Base-by-base conservation (phyloP, 768 basidiomycete species). In the Kwoniella shandongensis region DNA sequence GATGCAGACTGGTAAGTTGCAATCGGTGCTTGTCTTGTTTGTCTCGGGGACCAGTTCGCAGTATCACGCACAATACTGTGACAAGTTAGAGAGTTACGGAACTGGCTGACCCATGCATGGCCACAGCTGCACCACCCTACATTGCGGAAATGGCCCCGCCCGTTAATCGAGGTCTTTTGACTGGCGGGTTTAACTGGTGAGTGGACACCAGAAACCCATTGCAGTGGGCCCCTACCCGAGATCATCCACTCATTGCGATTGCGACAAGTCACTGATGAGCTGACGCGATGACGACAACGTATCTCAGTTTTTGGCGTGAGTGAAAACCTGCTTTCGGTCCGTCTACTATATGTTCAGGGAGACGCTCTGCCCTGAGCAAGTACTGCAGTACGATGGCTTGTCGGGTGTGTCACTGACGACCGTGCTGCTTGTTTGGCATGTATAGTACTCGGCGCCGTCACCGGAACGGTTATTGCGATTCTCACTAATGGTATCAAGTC, bases 131-230 rank as follows among this genome's bases (percentile, higher is more conserved):
- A 8, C 63, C 61, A 20, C 61, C 67, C 13, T 69, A 65, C 39
- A 26, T 69, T 8, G 51, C 61, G 13, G 67, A 69, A 38, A 25
- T 60, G n/a, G 55, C 63, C 20, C 67, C 67, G 10, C 63, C 67
- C 11, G 38, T 61, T 10, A 63, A 57, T 17, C 30, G 66, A 22
- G 59, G 60, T 26, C 12, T 60, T 32, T n/a, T 57, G 18, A 44
- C 53, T 38, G 42, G 50, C 58, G 29, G 36, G 46, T 47, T n/a
- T 30, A 54, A 54, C 29, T 49, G 54, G 54, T 56, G n/a, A 48
- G 45, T 29, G 3, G 15, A 4, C 11, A 23, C 3, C 2, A 15
- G 4, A 5, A 17, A 3, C 13, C 17, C 10, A 38, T 36, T 18
- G n/a, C n/a, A 20, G 8, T 4, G 7, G 5, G n/a, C 13, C 25